These are phyloP conservation scores for Astragalus glycyphyllos DNA, from an alignment of 306 rosid species.

Conservation along the genomic window DNA sequence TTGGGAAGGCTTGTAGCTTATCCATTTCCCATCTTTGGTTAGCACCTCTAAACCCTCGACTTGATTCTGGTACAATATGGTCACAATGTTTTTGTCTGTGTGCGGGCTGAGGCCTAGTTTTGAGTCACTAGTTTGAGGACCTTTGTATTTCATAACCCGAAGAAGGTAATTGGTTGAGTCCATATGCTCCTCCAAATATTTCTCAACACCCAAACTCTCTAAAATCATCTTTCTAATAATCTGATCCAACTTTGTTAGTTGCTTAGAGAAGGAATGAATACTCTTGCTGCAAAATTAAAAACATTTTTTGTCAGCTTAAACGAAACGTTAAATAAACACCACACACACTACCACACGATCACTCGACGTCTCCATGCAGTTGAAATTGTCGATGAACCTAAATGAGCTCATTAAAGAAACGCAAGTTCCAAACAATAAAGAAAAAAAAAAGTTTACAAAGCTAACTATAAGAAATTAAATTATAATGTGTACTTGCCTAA, in stretches of 20 bases:
- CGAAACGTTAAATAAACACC: no score
- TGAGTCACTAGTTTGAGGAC: slow-evolving; percentile 59
- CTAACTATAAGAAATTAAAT: background rate
- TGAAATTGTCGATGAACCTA: no score
- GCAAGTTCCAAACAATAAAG: background rate
- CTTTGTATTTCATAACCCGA: slow-evolving; percentile 69
- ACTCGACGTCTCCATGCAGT: no score
- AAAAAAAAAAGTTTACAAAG: background rate
- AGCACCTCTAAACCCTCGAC: slow-evolving; percentile 71
- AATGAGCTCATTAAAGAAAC: no score
- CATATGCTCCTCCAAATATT: slow-evolving; percentile 75
- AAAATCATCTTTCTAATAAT: slow-evolving; percentile 71
- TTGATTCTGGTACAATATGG: slow-evolving; percentile 70
- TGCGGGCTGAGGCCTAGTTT: slow-evolving; percentile 62
- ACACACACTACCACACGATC: no score
- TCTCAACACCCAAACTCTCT: slow-evolving; percentile 72
- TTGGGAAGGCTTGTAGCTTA: slow-evolving; percentile 58
- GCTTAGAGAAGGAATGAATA: slow-evolving; percentile 56
- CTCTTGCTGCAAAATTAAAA: slow-evolving; percentile 51
- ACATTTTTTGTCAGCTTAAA: no score
- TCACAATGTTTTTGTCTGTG: slow-evolving; percentile 70
- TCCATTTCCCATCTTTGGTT: slow-evolving; percentile 80
- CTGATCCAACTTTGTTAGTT: slow-evolving; percentile 61
- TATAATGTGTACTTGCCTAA: slow-evolving; percentile 47
- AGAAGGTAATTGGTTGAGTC: slow-evolving; percentile 72